Evolutionary conservation across 768 basidiomycete species (phyloP).

Genomic region (Russula compacta): DNA sequence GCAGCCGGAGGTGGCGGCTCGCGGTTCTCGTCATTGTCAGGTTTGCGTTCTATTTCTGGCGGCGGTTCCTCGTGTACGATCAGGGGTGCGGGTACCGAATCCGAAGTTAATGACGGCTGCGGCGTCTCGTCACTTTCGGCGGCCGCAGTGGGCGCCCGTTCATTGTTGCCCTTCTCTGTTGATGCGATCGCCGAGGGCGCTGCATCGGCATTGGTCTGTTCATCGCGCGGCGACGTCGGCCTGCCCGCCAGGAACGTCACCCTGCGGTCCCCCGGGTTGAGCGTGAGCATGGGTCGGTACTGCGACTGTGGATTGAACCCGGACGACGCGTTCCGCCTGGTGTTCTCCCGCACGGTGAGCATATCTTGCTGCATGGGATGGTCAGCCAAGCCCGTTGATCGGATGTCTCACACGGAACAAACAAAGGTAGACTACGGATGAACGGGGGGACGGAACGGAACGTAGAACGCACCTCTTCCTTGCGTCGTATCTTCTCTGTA

Average conservation of each 20-base stretch:
- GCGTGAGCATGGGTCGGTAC: slow-evolving; percentile 4
- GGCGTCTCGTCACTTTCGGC: neutral
- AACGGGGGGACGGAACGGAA: neutral
- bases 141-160: neutral
- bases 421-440: neutral
- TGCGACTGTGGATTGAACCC: slow-evolving; percentile 8
- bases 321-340: slow-evolving; percentile 32
- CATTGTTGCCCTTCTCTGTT: neutral
- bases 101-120: neutral
- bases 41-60: neutral
- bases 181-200: neutral
- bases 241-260: slow-evolving; percentile 32
- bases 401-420: neutral
- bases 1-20: neutral
- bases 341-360: slow-evolving; percentile 32
- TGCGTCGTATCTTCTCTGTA: slow-evolving; percentile 26
- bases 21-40: neutral
- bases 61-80: neutral
- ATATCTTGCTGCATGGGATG: slow-evolving; percentile 21
- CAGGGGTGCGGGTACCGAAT: neutral
- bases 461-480: slow-evolving; percentile 25
- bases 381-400: neutral
- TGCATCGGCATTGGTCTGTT: neutral
- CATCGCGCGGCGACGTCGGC: neutral
- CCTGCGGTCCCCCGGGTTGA: slow-evolving; percentile 24